Evolutionary conservation across 2,329 filamentous ascomycete species (phyloP), one percentile per base, ranked within the genome.

Genomic region (Calonectria honghensis): DNA sequence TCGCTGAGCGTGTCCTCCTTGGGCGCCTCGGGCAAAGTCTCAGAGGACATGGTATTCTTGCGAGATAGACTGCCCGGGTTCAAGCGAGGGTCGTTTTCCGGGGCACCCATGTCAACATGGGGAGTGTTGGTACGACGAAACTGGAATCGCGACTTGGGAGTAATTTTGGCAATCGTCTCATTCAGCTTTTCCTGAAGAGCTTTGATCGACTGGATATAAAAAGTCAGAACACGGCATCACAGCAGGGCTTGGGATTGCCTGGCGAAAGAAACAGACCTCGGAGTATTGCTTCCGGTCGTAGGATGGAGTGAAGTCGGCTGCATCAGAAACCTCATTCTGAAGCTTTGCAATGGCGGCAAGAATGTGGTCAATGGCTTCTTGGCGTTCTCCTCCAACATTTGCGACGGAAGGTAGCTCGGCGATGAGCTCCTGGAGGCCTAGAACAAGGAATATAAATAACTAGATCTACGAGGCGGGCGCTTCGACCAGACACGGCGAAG

Each of bases 251-350:
- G 61, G 59, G 57, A 14, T 65, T 72, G 13, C 20, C 29, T n/a
- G 1, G 35, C 7, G 4, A 18, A 18, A 45, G 39, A 20, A 18
- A 66, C 81, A 70, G 85, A 96, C 95, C 86, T 96, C 93, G 54
- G 93, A 91, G 82, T 98, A 98, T 31, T 94, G 93, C 79, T 95
- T 92, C 84, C 97, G 95, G 81, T 98, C 97, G 83, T 98, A 97
- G 10, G 95, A 92, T 3, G 97, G 96, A 20, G 98, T 91, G 78
- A 93, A 95, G 71, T 93, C 93, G 2, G 94, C 92, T 0, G 95
- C 94, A 85, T 98, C 96, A 78, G 95, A 93, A 50, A 98, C 94
- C 80, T 97, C 93, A 77, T 94, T 94, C 1, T 95, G 96, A 20
- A 98, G 89, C 72, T 92, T 91, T 37, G 94, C 93, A 80, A 98